phyloP scores from a whole-genome alignment of 1,284 basidiomycete genomes.

The Ustilago curta region DNA sequence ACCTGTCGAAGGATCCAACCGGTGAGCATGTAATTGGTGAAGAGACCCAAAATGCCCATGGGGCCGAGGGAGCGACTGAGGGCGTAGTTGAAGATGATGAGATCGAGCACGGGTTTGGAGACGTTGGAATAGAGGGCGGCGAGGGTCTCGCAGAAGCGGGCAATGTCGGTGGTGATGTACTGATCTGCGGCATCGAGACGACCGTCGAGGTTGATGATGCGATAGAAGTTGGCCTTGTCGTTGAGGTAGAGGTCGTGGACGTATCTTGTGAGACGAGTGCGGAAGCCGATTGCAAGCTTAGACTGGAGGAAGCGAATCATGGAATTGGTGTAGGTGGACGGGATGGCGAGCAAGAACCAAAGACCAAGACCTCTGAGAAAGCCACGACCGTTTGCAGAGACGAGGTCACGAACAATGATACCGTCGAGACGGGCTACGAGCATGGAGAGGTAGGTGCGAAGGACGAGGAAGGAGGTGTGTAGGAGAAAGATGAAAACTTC shows the following conservation, averaged over 20 bases:
- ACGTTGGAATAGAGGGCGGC: conserved; percentile 80
- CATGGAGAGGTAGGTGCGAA: conserved; percentile 79
- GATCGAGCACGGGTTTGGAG: conserved; percentile 86
- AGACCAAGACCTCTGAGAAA: conserved; percentile 85
- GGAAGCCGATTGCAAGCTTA: conserved; percentile 85
- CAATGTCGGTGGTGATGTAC: conserved; percentile 92
- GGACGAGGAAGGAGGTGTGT: conserved; percentile 88
- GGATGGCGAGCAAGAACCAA: conserved; percentile 91
- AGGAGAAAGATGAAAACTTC: conserved; percentile 81
- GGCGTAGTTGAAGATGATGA: conserved; percentile 92
- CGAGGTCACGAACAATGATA: conserved; percentile 86
- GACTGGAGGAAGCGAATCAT: conserved; percentile 94
- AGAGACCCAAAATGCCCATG: conserved; percentile 79
- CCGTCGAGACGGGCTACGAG: conserved; percentile 91
- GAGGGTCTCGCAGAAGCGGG: conserved; percentile 87
- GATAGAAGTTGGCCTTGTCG: conserved; percentile 74
- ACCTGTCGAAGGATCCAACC: conserved; percentile 83
- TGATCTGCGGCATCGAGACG: conserved; percentile 68
- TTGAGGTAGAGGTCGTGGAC: conserved; percentile 85
- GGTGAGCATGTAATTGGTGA: conserved; percentile 86
- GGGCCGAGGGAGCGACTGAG: conserved; percentile 86
- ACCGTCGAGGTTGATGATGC: conserved; percentile 65
- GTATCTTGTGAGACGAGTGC: conserved; percentile 89
- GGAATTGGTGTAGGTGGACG: conserved; percentile 94
- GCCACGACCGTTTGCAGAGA: conserved; percentile 84